Evolutionary conservation across 352 stramenopile species (phyloP), one percentile per base, ranked within the genome.

Genomic region (Globisporangium okanoganense): DNA sequence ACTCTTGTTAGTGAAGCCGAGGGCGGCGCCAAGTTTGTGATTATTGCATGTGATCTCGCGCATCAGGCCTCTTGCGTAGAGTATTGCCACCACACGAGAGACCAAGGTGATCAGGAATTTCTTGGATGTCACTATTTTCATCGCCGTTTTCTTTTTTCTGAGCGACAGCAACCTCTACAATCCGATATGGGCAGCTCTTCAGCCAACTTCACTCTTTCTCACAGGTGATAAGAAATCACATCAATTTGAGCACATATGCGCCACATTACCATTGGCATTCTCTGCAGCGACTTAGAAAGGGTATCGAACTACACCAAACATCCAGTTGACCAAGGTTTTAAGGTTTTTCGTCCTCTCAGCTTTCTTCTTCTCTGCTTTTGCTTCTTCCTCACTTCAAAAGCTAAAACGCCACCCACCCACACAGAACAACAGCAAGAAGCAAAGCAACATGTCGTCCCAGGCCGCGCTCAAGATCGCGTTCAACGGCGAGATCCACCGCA

Each of bases 401-500:
- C 35, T 27, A 55, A 58, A 58, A 18, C 36, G 36, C 36, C 36
- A n/a, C n/a, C 14, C 6, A n/a, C n/a, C n/a, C n/a, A n/a, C n/a
- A 33, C 47, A 8, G 5, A 22, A 14, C 43, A 27, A 29, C 16
- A 16, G 7, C 43, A 58, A n/a, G 1, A 6, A 43, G 18, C 54
- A 60, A 2, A 13, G 18, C 8, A 57, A 56, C 50, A 67, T 73
- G 68, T 54, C 62, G 41, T 71, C 74, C 56, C 69, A 80, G 56
- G 73, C 73, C 20, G 69, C 79, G 50, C 73, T 92, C 56, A 92
- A 92, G 75, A 85, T 92, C 65, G 77, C 72, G 18, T 85, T 75
- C 70, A 88, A 86, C 53, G 83, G 83, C 5, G 83, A 92, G 54
- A 86, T 92, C 59, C 83, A 92, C 72, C 81, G 83, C 66, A 78